A percentile compares a stretch with the other conserved stretches of the same genome.
Conservation (phyloP, 352 stramenopile genomes). For the Pythium insidiosum region DNA sequence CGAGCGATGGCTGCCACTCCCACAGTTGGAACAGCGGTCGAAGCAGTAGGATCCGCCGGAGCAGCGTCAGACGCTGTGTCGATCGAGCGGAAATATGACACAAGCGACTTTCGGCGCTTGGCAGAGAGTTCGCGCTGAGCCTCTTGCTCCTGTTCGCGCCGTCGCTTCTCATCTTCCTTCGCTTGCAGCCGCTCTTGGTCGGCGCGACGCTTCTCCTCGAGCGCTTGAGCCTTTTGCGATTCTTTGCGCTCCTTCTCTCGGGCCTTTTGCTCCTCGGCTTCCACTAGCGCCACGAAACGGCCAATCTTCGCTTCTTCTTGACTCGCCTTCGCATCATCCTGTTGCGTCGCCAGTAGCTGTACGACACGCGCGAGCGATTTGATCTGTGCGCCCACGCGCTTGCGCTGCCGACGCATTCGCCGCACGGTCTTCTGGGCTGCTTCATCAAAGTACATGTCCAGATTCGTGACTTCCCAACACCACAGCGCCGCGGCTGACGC, state of each 20-base stretch:
- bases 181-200: constrained; percentile 48
- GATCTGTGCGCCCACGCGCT: constrained; percentile 60
- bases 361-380: constrained; percentile 61
- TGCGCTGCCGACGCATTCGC: constrained; percentile 72
- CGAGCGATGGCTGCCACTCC: too few relatives aligned
- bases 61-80: constrained; percentile 9
- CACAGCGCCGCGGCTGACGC: constrained; percentile 64
- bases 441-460: constrained; percentile 64
- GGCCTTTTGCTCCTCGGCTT: constrained; percentile 52
- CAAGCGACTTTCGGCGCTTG: constrained; percentile 59
- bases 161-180: constrained; percentile 56
- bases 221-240: constrained; percentile 37
- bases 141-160: constrained; percentile 39
- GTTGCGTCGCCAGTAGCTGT: constrained; percentile 46
- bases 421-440: constrained; percentile 72
- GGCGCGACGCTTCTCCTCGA: constrained; percentile 49
- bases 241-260: constrained; percentile 41
- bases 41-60: background rate
- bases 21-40: too few relatives aligned
- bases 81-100: constrained; percentile 55
- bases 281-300: constrained; percentile 60
- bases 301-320: constrained; percentile 74
- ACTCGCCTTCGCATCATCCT: constrained; percentile 76
- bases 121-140: constrained; percentile 30
- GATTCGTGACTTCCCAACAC: constrained; percentile 75